phyloP scores from a whole-genome alignment of 148 eudicot species.

The Nyssa sinensis region DNA sequence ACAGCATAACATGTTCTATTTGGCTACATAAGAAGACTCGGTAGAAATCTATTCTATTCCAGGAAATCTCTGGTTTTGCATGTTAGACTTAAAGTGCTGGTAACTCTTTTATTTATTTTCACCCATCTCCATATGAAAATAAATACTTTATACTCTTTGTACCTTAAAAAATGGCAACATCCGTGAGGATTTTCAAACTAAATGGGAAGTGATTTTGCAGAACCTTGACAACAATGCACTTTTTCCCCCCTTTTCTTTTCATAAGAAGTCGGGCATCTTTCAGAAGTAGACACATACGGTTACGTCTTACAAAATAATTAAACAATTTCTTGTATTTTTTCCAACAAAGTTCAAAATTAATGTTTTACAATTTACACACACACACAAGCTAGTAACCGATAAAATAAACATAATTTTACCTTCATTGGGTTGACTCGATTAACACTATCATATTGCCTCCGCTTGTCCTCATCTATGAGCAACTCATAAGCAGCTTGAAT shows the following conservation, averaged over 20 bases:
- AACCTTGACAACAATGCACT: neutral
- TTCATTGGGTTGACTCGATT: conserved; percentile 90
- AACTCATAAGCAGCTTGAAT: conserved; percentile 98
- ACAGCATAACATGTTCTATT: no score
- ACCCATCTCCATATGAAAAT: no score
- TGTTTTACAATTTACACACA: neutral
- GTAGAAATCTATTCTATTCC: no score
- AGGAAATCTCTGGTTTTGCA: no score
- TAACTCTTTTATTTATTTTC: no score
- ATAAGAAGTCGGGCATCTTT: neutral
- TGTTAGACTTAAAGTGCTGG: no score
- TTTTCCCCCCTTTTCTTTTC: neutral
- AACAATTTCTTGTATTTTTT: neutral
- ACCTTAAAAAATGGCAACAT: no score
- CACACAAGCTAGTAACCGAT: neutral
- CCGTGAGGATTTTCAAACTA: no score
- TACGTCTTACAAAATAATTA: neutral
- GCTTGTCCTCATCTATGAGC: conserved; percentile 69
- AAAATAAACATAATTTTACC: conserved; percentile 41
- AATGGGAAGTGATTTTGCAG: neutral
- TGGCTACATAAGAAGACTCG: no score
- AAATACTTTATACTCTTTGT: no score
- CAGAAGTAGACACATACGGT: neutral
- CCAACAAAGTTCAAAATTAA: neutral
- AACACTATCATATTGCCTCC: conserved; percentile 74